Evolutionary conservation across 1,284 basidiomycete species (phyloP), one percentile per base, ranked within the genome.

Genomic region (Papiliotrema nemorosa): DNA sequence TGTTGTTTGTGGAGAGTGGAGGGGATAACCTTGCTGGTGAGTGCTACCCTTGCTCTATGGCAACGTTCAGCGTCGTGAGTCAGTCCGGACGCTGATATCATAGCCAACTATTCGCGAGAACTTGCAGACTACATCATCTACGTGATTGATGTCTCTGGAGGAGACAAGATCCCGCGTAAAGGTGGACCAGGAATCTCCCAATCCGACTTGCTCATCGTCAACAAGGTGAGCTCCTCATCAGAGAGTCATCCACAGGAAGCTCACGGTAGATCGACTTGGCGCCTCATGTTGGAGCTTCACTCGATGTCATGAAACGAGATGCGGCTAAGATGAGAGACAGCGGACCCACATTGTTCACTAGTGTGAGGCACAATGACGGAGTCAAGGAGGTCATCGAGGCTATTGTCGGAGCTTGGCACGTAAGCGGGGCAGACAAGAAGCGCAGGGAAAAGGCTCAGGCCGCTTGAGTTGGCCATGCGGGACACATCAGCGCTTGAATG

Each of bases 111-210:
- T 74, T 92, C 88, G 39, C 80, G 93, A 52, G 94, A 98, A 73
- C 77, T 98, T 41, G 93, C 96, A 10, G 94, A 98, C 73, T 97
- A 93, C 70, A 97, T 97, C 70, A 90, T 96, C 69, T 92, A 93
- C 73, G 90, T 93, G 61, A 82, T 81, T 53, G 81, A 82, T 57
- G 80, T 82, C 9, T 77, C 79, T 78, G 94, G 94, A 24, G 94
- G 94, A 0, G 96, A 98, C 77, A 98, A 98, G 76, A 94, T 98
- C 57, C 94, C 94, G 10, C 81, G 94, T 27, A 98, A 98, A 78
- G 94, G 96, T 5, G 94, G 94, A 1, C 94, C 94, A 2, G 94
- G 94, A 13, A 94, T 97, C 62, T 91, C 90, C 0, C 76, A 78
- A 58, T 93, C 90, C 2, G 94, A 98, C 76, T 78, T 98, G 29